phyloP scores from a whole-genome alignment of 2,329 filamentous ascomycete genomes.

The Colletotrichum acutatum region DNA sequence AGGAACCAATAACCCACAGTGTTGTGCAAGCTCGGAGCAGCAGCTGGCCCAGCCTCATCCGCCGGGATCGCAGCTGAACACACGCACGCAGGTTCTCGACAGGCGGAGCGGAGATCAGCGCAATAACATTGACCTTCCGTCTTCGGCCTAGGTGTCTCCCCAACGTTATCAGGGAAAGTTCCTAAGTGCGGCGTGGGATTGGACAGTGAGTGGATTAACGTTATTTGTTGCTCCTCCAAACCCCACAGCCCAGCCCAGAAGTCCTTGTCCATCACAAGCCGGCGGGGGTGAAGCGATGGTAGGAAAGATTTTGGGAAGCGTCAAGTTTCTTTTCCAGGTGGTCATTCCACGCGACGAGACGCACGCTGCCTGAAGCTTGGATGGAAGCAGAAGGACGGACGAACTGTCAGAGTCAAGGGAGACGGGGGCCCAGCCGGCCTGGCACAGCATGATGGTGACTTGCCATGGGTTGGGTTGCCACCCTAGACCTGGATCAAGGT shows the following conservation, averaged over 20 bases:
- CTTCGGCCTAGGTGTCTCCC: conserved; percentile 15
- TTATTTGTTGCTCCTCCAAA: conserved; percentile 16
- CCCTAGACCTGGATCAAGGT: neutral
- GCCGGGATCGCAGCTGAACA: conserved; percentile 1
- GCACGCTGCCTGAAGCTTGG: neutral
- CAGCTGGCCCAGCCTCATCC: neutral
- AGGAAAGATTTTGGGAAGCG: neutral
- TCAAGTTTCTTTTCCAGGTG: neutral
- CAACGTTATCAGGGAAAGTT: conserved; percentile 23
- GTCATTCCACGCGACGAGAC: neutral
- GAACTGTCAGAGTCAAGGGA: neutral
- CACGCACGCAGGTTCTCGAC: neutral
- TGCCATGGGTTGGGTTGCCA: neutral
- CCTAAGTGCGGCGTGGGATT: neutral
- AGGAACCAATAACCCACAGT: neutral
- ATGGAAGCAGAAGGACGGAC: conserved; percentile 20
- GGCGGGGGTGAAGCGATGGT: neutral
- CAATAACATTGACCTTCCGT: conserved; percentile 16
- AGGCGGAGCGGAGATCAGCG: conserved; percentile 15
- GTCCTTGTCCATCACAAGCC: neutral
- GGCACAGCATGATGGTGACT: neutral
- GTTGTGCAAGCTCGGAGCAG: neutral
- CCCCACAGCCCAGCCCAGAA: conserved; percentile 13
- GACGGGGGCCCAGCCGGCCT: conserved; percentile 8
- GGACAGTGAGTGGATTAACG: conserved; percentile 23